Evolutionary conservation across 371 early-diverging fungal species (phyloP), one percentile per base, ranked within the genome.

Genomic region (Nematocida parisii): DNA sequence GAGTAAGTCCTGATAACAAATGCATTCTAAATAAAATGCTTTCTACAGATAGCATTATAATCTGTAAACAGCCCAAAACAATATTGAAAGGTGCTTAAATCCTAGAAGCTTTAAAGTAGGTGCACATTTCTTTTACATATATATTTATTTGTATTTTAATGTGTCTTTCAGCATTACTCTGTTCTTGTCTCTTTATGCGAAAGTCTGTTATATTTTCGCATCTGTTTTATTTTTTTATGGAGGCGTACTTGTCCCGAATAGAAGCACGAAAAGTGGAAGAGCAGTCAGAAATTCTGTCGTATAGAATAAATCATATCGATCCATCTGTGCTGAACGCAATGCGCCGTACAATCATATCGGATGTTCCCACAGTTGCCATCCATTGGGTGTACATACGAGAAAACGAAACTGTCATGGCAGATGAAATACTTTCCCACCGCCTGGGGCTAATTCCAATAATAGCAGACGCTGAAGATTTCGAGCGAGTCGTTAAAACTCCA

Each of bases 371-470:
- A 18, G 62, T 86, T 11, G 97, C 97, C 7, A 95, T 97, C 66
- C 97, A 97, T 84, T 90, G 91, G 57, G 95, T 97, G 13, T 95
- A 90, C 85, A 90, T 97, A 68, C 86, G 90, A 88, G 92, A 95
- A 89, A 96, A 97, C 89, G 93, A 92, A 13, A 91, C 92, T 4
- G 90, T 97, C 54, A 90, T 99, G 83, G 92, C 93, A 72, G 99
- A 99, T 85, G 98, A 99, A 87, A 91, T 96, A 3, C 86, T 98
- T 54, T 91, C 96, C n/a, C 95, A 96, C 83, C 91, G 99, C 75
- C 87, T 99, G 46, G 98, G 98, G 42, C 88, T 99, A 80, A 90
- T 98, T 67, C 99, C 99, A 47, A 92, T 97, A 81, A 86, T 90
- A 58, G 93, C 91, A 6, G 92, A 94, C 86, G 93, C 95, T 24